These are phyloP conservation scores for Turritis glabra DNA, from an alignment of 345 rosid species.

Conservation along the genomic window DNA sequence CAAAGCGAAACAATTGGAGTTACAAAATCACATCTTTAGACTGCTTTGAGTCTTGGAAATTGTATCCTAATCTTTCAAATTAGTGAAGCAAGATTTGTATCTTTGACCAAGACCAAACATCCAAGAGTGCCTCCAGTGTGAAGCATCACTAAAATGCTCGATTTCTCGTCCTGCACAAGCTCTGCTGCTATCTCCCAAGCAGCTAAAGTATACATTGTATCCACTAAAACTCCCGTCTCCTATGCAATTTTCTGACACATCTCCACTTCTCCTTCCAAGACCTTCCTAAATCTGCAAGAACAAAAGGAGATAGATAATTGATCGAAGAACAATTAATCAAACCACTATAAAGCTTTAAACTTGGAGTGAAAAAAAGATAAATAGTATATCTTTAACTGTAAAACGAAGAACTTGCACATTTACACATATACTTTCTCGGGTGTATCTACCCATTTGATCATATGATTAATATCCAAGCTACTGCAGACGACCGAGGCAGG, in stretches of 20 bases:
- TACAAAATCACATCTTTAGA: not conserved
- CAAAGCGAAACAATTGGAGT: not conserved
- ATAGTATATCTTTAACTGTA: not conserved
- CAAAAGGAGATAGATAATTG: not conserved
- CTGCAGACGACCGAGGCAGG: conserved; percentile 36
- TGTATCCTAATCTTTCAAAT: conserved; percentile 26
- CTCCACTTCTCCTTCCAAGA: conserved; percentile 78
- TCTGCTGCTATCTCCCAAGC: conserved; percentile 70
- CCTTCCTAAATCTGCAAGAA: conserved; percentile 67
- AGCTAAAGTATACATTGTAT: conserved; percentile 86
- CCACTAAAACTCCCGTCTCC: conserved; percentile 75
- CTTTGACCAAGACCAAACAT: conserved; percentile 91
- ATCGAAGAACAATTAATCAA: not conserved
- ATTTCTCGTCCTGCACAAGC: conserved; percentile 36
- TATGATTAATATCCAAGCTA: conserved; percentile 36
- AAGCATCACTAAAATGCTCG: conserved; percentile 61
- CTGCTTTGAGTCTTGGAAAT: not conserved
- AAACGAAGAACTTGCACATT: conserved; percentile 21
- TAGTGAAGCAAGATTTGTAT: conserved; percentile 62
- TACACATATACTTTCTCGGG: conserved; percentile 67
- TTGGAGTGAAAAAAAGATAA: too few species aligned
- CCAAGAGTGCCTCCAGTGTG: conserved; percentile 85
- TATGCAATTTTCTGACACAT: conserved; percentile 64
- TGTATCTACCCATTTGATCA: conserved; percentile 71
- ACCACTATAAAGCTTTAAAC: too few species aligned